Base-by-base conservation (phyloP, 345 rosid species). In the Erucastrum elatum region DNA sequence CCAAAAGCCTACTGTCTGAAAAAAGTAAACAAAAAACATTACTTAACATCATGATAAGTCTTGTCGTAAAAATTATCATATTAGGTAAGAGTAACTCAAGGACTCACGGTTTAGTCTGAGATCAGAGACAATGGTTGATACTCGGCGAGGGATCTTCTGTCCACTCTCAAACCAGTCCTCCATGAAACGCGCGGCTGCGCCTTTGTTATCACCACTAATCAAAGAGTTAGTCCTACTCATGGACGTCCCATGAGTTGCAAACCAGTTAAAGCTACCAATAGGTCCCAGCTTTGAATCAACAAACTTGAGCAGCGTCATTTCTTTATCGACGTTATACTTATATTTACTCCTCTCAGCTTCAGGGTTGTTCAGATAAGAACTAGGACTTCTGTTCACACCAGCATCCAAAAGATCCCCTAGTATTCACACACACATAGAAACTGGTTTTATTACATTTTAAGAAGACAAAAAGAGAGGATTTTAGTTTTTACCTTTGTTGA, bases 231-330 rank as follows among this genome's bases (percentile, higher is more conserved):
- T 80, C 70, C 98, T 94, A 70, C 97, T 90, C 99, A 96, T 96
- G 68, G 98, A 96, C 69, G 99, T 91, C 72, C 98, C 99, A 79
- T 96, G 99, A 77, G 99, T 96, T 25, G 99, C 97, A 85, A 96
- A 96, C 98, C 98, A 93, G 76, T 91, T 96, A 85, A 96, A 93
- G 83, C 97, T 91, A 15, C 98, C 98, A 27, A 91, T 87, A 44
- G 97, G 90, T n/a, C 98, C 98, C 87, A 89, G 82, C 80, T 87
- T 84, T 25, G 88, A 83, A 75, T 93, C 99, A 6, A 91, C 94
- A 87, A 96, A 93, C 88, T 96, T 96, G 68, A 96, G 67, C 15
- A 96, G 94, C 44, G 97, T 90, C 99, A 93, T 96, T 75, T 93
- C 96, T 80, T 87, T 96, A 77, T 96, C 99, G n/a, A 91, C 96